Percentiles rank a stretch among this genome's conserved stretches.
Conservation (phyloP, 495 filamentous ascomycete species). For the Podospora australis region DNA sequence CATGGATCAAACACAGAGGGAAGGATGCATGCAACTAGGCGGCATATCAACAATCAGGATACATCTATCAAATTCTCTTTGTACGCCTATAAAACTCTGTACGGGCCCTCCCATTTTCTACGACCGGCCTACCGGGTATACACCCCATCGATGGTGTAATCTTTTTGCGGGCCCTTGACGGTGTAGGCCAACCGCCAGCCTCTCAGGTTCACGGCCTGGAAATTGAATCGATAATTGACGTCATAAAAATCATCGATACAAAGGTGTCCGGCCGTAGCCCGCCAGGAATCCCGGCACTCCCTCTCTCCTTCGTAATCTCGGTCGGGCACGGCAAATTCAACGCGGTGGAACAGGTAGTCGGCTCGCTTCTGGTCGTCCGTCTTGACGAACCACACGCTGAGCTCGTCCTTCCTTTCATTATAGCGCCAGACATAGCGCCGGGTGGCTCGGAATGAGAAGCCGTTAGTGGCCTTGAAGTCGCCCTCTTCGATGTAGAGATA, state of each 20-base stretch:
- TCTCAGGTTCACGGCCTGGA: constrained; percentile 45
- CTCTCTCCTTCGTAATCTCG: constrained; percentile 7
- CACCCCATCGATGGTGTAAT: constrained; percentile 52
- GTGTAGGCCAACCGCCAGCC: constrained; percentile 53
- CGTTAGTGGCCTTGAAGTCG: constrained; percentile 45
- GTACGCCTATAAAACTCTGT: no score
- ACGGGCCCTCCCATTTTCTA: no score
- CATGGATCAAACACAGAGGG: no score
- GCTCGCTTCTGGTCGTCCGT: constrained; percentile 47
- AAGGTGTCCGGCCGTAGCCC: constrained; percentile 53
- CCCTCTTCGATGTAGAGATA: constrained; percentile 64
- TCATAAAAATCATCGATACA: constrained; percentile 61
- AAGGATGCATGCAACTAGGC: no score
- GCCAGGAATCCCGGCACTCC: constrained; percentile 36
- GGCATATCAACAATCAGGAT: no score
- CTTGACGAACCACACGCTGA: constrained; percentile 65
- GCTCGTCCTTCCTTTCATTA: constrained; percentile 41
- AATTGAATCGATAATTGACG: constrained; percentile 54
- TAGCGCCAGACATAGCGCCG: constrained; percentile 55
- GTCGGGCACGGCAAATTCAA: constrained; percentile 34
- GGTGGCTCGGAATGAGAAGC: constrained; percentile 42
- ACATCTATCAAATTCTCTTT: no score
- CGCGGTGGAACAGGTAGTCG: constrained; percentile 61
- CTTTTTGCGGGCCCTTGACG: constrained; percentile 62
- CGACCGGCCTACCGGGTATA: constrained; percentile 31